These are phyloP conservation scores for Hyparrhenia diplandra DNA, from an alignment of 176 grass and related monocot species.

Conservation along the genomic window DNA sequence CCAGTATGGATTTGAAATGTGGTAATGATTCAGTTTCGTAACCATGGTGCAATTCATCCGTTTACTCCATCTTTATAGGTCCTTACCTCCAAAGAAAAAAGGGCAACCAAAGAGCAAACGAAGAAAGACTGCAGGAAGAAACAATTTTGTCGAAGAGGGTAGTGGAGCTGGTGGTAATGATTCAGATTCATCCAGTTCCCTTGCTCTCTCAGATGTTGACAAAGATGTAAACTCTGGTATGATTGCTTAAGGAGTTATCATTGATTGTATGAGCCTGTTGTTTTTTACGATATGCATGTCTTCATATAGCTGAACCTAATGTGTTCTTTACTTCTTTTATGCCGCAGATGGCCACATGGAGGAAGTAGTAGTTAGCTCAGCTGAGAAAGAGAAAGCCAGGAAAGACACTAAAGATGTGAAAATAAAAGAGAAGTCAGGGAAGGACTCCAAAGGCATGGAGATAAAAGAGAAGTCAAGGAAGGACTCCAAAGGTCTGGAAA, in stretches of 20 bases:
- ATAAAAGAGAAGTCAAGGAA: neutral
- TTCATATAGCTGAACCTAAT: constrained; percentile 14
- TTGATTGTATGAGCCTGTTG: neutral
- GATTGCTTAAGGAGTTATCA: neutral
- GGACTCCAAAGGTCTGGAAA: neutral
- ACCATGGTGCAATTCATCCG: constrained; percentile 19
- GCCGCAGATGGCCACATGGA: constrained; percentile 46
- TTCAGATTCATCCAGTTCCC: constrained; percentile 41
- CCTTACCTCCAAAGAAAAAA: constrained; percentile 58
- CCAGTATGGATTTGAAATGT: neutral
- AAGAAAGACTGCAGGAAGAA: constrained; percentile 18
- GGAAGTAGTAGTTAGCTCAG: constrained; percentile 22
- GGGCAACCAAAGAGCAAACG: constrained; percentile 27
- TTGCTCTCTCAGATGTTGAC: constrained; percentile 37
- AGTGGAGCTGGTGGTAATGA: constrained; percentile 19
- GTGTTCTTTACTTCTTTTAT: constrained; percentile 28
- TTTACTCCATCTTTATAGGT: constrained; percentile 41
- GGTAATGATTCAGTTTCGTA: neutral
- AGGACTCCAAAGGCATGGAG: neutral
- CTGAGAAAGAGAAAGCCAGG: constrained; percentile 18
- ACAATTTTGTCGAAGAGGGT: neutral
- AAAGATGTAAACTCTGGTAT: constrained; percentile 62
- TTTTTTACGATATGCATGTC: constrained; percentile 10
- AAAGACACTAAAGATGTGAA: neutral
- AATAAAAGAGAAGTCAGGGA: neutral